Percentiles rank a stretch among this genome's conserved stretches.
phyloP scores from a whole-genome alignment of 176 grass and related monocot species.

The Melocanna baccifera region DNA sequence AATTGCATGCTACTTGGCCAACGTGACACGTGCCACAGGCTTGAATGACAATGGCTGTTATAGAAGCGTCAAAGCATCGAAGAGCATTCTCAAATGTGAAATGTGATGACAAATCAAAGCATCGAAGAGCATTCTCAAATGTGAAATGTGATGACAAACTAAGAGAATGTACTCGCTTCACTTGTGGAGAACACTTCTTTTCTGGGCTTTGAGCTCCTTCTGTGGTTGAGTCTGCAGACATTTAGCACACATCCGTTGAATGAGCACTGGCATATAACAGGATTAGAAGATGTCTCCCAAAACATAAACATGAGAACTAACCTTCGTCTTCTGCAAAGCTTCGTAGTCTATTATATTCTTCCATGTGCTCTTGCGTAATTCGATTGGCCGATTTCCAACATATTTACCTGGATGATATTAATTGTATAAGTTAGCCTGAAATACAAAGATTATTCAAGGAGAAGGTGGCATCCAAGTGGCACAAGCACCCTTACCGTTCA shows the following conservation, averaged over 20 bases:
- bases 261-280: not conserved
- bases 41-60: not conserved
- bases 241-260: not conserved
- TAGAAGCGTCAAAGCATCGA: not conserved
- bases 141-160: not conserved
- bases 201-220: constrained; percentile 58
- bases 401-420: constrained; percentile 68
- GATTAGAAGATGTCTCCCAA: not conserved
- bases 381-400: constrained; percentile 79
- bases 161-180: constrained; percentile 22
- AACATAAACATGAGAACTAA: constrained; percentile 16
- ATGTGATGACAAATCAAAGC: not conserved
- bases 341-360: constrained; percentile 70
- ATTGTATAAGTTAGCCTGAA: constrained; percentile 7
- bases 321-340: constrained; percentile 64
- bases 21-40: not conserved
- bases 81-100: not conserved
- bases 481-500: constrained; percentile 51
- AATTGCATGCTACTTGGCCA: not conserved
- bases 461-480: not conserved
- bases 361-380: constrained; percentile 80
- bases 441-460: not conserved
- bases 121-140: not conserved
- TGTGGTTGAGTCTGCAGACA: constrained; percentile 43
- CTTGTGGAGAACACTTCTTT: constrained; percentile 63